Conservation (phyloP, 2,329 filamentous ascomycete genomes). For the Onygenales sp. region DNA sequence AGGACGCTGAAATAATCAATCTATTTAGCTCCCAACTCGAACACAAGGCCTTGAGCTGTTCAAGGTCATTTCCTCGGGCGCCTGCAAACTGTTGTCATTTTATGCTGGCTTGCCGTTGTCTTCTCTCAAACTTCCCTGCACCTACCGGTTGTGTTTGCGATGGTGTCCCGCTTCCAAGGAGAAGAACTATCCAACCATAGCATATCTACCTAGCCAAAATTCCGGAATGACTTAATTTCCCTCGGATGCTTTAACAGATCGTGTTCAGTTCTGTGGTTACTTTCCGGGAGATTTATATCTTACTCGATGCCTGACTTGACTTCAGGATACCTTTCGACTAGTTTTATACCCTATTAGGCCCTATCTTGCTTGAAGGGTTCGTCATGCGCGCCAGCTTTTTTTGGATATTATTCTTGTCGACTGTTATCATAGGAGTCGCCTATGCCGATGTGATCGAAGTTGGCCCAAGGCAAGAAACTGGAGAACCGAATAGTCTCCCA, state of each 20-base stretch:
- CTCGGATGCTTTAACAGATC: neutral
- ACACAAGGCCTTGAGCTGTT: no score
- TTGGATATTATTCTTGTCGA: neutral
- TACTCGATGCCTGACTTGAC: neutral
- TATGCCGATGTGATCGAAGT: neutral
- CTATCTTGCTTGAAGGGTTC: neutral
- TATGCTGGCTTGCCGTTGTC: no score
- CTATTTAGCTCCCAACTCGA: no score
- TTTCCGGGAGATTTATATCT: neutral
- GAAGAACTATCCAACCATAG: neutral
- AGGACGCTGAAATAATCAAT: no score
- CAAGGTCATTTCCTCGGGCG: no score
- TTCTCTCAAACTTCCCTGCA: no score
- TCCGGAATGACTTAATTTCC: neutral
- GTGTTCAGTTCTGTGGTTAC: neutral
- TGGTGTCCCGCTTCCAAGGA: neutral
- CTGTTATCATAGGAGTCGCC: neutral
- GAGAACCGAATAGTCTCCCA: neutral
- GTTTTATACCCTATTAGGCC: neutral
- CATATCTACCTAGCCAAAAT: neutral
- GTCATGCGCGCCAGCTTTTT: neutral
- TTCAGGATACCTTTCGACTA: neutral
- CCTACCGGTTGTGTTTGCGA: neutral
- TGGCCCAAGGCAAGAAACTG: neutral
- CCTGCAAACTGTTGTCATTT: no score